Conservation (phyloP, 495 filamentous ascomycete species). For the Poronia punctata region DNA sequence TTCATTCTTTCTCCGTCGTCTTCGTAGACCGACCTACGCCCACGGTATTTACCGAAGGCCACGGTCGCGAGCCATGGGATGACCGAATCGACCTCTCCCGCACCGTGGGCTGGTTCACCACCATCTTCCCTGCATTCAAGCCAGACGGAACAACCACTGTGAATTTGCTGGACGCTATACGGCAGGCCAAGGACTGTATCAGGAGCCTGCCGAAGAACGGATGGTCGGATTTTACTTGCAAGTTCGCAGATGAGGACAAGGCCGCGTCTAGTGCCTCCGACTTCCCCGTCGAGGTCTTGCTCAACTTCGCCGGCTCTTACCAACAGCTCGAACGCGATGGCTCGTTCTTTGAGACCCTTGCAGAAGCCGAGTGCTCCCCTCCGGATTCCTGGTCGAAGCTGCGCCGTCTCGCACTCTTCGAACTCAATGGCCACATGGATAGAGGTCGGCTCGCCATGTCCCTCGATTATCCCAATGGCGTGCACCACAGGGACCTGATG, state of each 20-base stretch:
- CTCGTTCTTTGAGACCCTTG: constrained; percentile 40
- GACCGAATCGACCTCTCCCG: constrained; percentile 16
- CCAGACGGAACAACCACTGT: background rate
- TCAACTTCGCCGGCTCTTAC: constrained; percentile 58
- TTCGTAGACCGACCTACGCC: constrained; percentile 41
- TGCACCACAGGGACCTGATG: background rate
- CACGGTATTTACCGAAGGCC: constrained; percentile 35
- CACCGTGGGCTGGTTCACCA: constrained; percentile 27
- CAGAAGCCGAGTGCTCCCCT: constrained; percentile 38
- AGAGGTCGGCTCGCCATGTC: constrained; percentile 6
- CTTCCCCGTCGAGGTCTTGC: constrained; percentile 50
- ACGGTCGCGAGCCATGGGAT: constrained; percentile 20
- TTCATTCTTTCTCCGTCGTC: constrained; percentile 22
- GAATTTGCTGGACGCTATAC: constrained; percentile 13
- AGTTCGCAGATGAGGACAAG: constrained; percentile 32
- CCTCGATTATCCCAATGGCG: background rate
- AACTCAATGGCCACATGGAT: constrained; percentile 28
- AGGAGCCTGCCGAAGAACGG: constrained; percentile 14
- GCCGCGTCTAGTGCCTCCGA: constrained; percentile 23
- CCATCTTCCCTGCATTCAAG: constrained; percentile 16
- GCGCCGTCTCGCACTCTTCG: constrained; percentile 51
- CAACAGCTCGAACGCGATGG: constrained; percentile 53
- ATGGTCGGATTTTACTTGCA: constrained; percentile 18
- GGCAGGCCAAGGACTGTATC: constrained; percentile 18
- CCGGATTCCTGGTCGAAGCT: too few species aligned